Percentiles rank a stretch among this genome's conserved stretches.
Conservation (phyloP, 2,329 filamentous ascomycete genomes). For the Cladobotryum protrusum region DNA sequence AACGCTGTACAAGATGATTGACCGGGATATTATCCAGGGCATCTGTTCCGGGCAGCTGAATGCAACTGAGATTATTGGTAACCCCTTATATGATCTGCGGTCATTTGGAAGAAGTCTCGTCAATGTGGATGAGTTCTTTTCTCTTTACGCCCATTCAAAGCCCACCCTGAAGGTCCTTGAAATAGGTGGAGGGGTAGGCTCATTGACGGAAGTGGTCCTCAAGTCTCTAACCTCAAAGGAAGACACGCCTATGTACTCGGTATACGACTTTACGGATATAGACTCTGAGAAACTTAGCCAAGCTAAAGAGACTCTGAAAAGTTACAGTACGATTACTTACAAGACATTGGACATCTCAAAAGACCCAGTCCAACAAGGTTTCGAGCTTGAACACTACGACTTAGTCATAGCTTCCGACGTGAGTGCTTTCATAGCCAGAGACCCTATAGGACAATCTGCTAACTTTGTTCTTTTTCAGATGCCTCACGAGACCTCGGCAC, state of each 20-base stretch:
- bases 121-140: not conserved
- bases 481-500: too few species aligned
- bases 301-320: slow-evolving; percentile 17
- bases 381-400: slow-evolving; percentile 2
- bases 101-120: too few species aligned
- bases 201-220: slow-evolving; percentile 20
- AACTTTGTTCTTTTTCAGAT: too few species aligned
- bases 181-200: slow-evolving; percentile 37
- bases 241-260: slow-evolving; percentile 1
- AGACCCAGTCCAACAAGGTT: slow-evolving; percentile 7
- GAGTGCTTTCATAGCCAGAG: not conserved
- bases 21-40: not conserved
- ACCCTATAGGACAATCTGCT: too few species aligned
- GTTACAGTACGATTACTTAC: slow-evolving; percentile 6
- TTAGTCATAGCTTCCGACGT: slow-evolving; percentile 9
- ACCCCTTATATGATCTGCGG: too few species aligned
- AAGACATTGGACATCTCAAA: slow-evolving; percentile 20
- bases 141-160: slow-evolving; percentile 4
- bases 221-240: not conserved
- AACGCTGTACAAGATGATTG: not conserved
- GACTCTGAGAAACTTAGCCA: slow-evolving; percentile 16
- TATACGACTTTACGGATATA: slow-evolving; percentile 22
- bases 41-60: too few species aligned
- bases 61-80: too few species aligned
- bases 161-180: slow-evolving; percentile 11